These are phyloP conservation scores for Trypanosoma caninum DNA, from an alignment of 208 protist genomes.

Conservation along the genomic window DNA sequence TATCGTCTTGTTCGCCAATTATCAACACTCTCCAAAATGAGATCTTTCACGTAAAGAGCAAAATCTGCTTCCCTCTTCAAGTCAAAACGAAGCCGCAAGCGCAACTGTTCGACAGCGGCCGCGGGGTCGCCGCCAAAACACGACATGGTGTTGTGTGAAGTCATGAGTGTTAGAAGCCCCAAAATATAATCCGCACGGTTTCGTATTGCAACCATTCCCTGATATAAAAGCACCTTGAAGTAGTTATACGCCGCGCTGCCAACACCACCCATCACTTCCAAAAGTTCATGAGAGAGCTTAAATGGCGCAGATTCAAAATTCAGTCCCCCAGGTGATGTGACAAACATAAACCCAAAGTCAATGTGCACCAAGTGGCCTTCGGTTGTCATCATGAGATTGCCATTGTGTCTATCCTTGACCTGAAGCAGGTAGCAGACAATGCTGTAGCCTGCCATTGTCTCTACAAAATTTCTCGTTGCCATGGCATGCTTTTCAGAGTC, in stretches of 20 bases:
- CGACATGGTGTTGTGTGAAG: slow-evolving; percentile 78
- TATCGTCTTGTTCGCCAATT: slow-evolving; percentile 92
- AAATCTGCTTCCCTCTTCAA: slow-evolving; percentile 80
- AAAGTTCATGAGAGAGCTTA: slow-evolving; percentile 91
- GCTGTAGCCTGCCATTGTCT: slow-evolving; percentile 94
- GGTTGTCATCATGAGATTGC: slow-evolving; percentile 92
- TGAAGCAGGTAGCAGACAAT: slow-evolving; percentile 93
- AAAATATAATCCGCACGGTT: slow-evolving; percentile 81
- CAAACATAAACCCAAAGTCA: slow-evolving; percentile 98
- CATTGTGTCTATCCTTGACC: slow-evolving; percentile 95
- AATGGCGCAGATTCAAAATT: slow-evolving; percentile 94
- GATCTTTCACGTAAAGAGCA: slow-evolving; percentile 75
- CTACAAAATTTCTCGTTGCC: slow-evolving; percentile 92
- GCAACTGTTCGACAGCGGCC: slow-evolving; percentile 61
- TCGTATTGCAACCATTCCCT: slow-evolving; percentile 68
- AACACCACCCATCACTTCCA: slow-evolving; percentile 89
- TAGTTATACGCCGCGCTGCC: slow-evolving; percentile 78
- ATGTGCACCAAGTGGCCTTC: slow-evolving; percentile 95
- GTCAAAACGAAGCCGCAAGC: slow-evolving; percentile 79
- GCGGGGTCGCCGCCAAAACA: slow-evolving; percentile 80
- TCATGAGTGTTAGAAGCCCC: slow-evolving; percentile 82
- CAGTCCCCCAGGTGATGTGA: slow-evolving; percentile 93
- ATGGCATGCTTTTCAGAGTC: slow-evolving; percentile 44
- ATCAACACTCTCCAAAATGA: slow-evolving; percentile 87
- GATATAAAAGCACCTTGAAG: slow-evolving; percentile 88